These are phyloP conservation scores for Eimeria zaria DNA, from an alignment of 169 alveolate genomes.

Conservation along the genomic window DNA sequence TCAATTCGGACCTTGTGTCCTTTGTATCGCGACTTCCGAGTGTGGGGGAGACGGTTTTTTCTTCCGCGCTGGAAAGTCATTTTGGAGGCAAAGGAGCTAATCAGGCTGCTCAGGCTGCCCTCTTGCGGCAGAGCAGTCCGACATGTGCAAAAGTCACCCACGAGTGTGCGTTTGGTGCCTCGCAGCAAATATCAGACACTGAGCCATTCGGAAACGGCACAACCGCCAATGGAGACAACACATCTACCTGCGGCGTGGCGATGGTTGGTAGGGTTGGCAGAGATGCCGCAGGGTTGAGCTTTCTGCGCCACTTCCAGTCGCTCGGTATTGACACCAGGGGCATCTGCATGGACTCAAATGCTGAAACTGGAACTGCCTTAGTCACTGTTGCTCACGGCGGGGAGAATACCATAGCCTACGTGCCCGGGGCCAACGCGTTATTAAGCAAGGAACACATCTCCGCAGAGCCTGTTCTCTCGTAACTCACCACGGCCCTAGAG, in stretches of 20 bases:
- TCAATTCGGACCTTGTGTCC: conserved; percentile 74
- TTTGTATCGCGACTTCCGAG: conserved; percentile 77
- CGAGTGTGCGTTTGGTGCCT: conserved; percentile 41
- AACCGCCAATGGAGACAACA: neutral
- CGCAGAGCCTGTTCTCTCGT: conserved; percentile 45
- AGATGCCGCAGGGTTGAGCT: conserved; percentile 73
- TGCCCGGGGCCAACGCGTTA: conserved; percentile 81
- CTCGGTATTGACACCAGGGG: conserved; percentile 76
- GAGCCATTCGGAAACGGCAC: neutral
- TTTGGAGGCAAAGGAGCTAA: conserved; percentile 87
- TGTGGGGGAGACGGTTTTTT: conserved; percentile 85
- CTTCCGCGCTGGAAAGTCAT: conserved; percentile 22
- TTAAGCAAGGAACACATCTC: conserved; percentile 61
- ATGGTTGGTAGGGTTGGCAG: conserved; percentile 83
- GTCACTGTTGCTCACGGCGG: conserved; percentile 83
- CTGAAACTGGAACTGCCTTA: conserved; percentile 82
- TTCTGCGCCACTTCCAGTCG: conserved; percentile 35
- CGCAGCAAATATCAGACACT: neutral
- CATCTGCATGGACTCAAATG: conserved; percentile 12
- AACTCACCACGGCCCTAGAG: neutral
- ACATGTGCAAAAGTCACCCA: neutral
- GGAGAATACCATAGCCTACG: conserved; percentile 81
- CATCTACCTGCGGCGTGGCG: conserved; percentile 59
- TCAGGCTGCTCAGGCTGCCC: conserved; percentile 86
- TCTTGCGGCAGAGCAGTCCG: conserved; percentile 8